Evolutionary conservation across 2,329 filamentous ascomycete genomes (phyloP).

Genomic region (Diaporthe amygdali): DNA sequence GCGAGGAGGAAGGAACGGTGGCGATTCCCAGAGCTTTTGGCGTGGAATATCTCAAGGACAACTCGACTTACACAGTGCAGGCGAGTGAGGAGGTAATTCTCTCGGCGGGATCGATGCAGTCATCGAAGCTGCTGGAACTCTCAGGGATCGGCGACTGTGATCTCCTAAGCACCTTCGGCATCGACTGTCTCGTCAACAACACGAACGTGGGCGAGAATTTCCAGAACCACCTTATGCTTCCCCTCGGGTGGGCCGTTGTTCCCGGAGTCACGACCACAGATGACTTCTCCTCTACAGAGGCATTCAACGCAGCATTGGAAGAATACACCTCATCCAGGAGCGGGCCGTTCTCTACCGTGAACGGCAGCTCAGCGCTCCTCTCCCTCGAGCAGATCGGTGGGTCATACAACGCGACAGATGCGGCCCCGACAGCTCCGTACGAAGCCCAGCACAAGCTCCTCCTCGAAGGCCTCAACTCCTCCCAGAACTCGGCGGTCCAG

Average conservation of each 20-base stretch:
- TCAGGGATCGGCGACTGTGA: conserved; percentile 45
- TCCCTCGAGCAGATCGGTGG: background rate
- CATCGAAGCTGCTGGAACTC: conserved; percentile 39
- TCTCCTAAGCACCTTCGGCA: conserved; percentile 46
- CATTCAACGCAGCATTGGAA: background rate
- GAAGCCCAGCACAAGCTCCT: background rate
- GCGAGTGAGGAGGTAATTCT: conserved; percentile 45
- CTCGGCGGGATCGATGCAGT: conserved; percentile 47
- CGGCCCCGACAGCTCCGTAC: background rate
- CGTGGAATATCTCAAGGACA: background rate
- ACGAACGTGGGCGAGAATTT: conserved; percentile 54
- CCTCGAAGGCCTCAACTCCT: background rate
- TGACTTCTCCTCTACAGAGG: background rate
- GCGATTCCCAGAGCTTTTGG: background rate
- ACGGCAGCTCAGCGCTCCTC: background rate
- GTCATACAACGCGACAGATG: background rate
- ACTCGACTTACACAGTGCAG: background rate
- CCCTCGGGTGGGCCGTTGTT: background rate
- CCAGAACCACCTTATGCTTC: conserved; percentile 32
- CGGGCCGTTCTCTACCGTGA: background rate
- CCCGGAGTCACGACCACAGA: background rate
- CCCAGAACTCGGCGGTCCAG: background rate
- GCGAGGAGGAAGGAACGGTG: background rate
- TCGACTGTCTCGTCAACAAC: conserved; percentile 46
- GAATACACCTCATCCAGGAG: background rate